Conservation (phyloP, 2,329 filamentous ascomycete genomes). For the Cryphonectria japonica region DNA sequence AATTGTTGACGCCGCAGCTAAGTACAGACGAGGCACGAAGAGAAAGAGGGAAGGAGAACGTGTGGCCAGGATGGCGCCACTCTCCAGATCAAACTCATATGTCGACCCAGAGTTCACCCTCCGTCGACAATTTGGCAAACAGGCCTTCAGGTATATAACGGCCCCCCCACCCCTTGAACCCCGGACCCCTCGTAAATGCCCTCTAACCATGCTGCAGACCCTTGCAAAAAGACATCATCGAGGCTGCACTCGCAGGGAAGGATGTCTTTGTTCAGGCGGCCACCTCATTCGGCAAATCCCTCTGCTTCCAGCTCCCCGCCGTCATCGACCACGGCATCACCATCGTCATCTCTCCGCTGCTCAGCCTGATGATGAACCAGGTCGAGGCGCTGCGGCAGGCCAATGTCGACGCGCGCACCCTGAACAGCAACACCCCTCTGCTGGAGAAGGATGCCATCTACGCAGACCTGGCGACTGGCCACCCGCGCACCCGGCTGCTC, state of each 20-base stretch:
- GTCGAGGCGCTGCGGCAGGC: slow-evolving; percentile 76
- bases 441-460: slow-evolving; percentile 71
- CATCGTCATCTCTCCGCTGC: slow-evolving; percentile 84
- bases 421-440: slow-evolving; percentile 79
- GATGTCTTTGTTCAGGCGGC: slow-evolving; percentile 95
- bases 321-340: slow-evolving; percentile 88
- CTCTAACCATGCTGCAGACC: slow-evolving; percentile 56
- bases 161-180: not conserved
- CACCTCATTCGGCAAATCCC: slow-evolving; percentile 87
- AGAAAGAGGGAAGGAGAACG: too few relatives aligned
- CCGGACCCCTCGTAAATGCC: not conserved
- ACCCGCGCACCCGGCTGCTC: slow-evolving; percentile 79
- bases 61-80: slow-evolving; percentile 42
- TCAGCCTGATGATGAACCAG: slow-evolving; percentile 96
- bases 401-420: slow-evolving; percentile 78
- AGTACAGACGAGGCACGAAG: not conserved
- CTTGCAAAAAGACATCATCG: slow-evolving; percentile 84
- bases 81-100: slow-evolving; percentile 52
- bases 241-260: slow-evolving; percentile 75
- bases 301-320: slow-evolving; percentile 91
- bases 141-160: slow-evolving; percentile 64
- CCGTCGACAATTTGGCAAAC: slow-evolving; percentile 73
- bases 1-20: not conserved
- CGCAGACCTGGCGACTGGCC: slow-evolving; percentile 82
- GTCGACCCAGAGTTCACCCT: slow-evolving; percentile 76